These are phyloP conservation scores for Talaromyces sp. DNA, from an alignment of 2,329 filamentous ascomycete genomes.

Conservation along the genomic window DNA sequence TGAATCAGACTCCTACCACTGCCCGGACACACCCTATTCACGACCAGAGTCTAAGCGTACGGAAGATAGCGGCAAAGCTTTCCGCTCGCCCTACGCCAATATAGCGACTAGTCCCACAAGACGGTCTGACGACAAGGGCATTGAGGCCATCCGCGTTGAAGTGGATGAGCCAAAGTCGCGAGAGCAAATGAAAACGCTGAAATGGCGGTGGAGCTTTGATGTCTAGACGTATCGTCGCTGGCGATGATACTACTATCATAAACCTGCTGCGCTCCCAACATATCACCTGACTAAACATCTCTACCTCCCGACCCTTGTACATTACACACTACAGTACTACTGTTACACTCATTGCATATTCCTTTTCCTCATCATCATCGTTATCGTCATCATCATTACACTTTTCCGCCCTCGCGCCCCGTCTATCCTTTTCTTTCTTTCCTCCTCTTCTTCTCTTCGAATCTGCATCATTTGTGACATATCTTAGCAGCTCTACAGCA, in stretches of 20 bases:
- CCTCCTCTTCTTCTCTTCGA: not conserved
- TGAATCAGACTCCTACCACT: constrained; percentile 23
- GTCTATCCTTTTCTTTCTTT: not conserved
- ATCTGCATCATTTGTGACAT: not conserved
- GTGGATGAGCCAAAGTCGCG: constrained; percentile 27
- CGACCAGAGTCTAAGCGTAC: constrained; percentile 32
- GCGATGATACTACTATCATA: not conserved
- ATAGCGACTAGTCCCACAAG: constrained; percentile 29
- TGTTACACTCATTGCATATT: constrained; percentile 9
- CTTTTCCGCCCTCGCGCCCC: not conserved
- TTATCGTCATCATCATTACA: not conserved
- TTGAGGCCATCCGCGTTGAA: constrained; percentile 32
- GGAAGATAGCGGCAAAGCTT: constrained; percentile 25
- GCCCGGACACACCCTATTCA: constrained; percentile 31
- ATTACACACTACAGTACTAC: constrained; percentile 8
- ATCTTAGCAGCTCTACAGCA: not conserved
- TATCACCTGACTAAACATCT: not conserved
- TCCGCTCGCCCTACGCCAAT: constrained; percentile 26
- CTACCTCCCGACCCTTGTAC: constrained; percentile 4
- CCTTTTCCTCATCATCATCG: not conserved
- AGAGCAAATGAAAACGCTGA: constrained; percentile 29
- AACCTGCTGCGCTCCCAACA: not conserved
- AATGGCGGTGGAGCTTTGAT: constrained; percentile 42
- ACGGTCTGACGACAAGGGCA: constrained; percentile 25
- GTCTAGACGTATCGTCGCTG: constrained; percentile 21